A percentile compares a stretch with the other conserved stretches of the same genome.
phyloP scores from a whole-genome alignment of 345 rosid genomes.

The Iberis pinnata region DNA sequence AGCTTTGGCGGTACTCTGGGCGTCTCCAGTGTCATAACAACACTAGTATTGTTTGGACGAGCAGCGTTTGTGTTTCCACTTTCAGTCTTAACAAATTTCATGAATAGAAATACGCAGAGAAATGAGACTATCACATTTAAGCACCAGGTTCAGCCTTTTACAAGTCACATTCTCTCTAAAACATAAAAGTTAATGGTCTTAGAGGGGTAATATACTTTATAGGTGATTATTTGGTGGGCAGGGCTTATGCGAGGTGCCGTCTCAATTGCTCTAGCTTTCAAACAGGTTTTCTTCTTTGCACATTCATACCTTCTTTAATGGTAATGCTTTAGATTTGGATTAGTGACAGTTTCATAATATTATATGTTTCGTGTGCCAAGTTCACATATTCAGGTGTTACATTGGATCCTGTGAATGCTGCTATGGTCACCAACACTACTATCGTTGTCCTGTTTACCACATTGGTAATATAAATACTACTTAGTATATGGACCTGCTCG shows the following conservation, averaged over 20 bases:
- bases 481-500: too few species aligned
- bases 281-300: background rate
- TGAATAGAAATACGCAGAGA: background rate
- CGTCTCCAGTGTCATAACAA: background rate
- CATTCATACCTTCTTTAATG: too few species aligned
- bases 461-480: slow-evolving; percentile 37
- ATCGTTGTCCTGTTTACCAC: slow-evolving; percentile 69
- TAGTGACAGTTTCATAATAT: slow-evolving; percentile 1
- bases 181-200: too few species aligned
- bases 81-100: background rate
- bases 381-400: slow-evolving; percentile 75
- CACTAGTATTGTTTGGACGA: background rate
- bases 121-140: background rate
- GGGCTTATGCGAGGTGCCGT: background rate
- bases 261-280: background rate
- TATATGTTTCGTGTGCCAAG: slow-evolving; percentile 33
- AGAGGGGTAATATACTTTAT: too few species aligned
- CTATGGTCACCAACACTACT: slow-evolving; percentile 63
- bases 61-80: background rate
- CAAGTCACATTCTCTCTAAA: background rate
- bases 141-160: too few species aligned
- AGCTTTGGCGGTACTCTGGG: too few species aligned
- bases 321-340: background rate
- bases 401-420: slow-evolving; percentile 52
- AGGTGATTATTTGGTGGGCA: background rate